Percentiles rank a stretch among this genome's conserved stretches.
These are phyloP conservation scores for Tolypocladium sp. DNA, from an alignment of 2,329 filamentous ascomycete genomes.

Conservation along the genomic window DNA sequence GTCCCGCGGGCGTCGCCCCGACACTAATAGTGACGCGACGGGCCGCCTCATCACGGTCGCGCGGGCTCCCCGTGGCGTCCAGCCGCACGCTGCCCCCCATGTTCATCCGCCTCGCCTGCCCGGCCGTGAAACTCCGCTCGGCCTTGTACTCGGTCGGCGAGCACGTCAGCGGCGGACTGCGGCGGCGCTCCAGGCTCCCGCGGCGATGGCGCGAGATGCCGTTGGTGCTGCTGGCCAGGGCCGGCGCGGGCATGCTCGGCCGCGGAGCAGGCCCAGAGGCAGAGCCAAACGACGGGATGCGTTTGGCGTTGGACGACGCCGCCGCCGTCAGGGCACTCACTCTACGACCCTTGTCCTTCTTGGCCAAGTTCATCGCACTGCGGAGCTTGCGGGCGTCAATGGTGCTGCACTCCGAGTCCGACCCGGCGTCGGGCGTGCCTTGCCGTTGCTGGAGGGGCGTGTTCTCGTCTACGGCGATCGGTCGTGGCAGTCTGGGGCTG, in stretches of 20 bases:
- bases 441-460: constrained; percentile 32
- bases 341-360: constrained; percentile 33
- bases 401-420: constrained; percentile 39
- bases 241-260: constrained; percentile 27
- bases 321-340: constrained; percentile 27
- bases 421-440: constrained; percentile 23
- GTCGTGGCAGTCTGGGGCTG: constrained; percentile 14
- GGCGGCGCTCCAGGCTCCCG: constrained; percentile 38
- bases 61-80: constrained; percentile 15
- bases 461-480: constrained; percentile 40
- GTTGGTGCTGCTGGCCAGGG: constrained; percentile 40
- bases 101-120: constrained; percentile 50
- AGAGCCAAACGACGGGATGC: constrained; percentile 37
- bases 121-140: constrained; percentile 37
- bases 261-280: constrained; percentile 14
- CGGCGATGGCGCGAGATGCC: constrained; percentile 46
- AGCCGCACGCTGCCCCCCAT: constrained; percentile 32
- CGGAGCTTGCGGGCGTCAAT: constrained; percentile 47
- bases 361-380: constrained; percentile 43
- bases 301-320: constrained; percentile 25
- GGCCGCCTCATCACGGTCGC: constrained; percentile 13
- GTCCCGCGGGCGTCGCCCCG: constrained; percentile 13
- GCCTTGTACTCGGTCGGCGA: constrained; percentile 33
- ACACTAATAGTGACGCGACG: constrained; percentile 29
- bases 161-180: constrained; percentile 44